Conservation (phyloP, 2,329 filamentous ascomycete species). For the Tolypocladium tundrense region DNA sequence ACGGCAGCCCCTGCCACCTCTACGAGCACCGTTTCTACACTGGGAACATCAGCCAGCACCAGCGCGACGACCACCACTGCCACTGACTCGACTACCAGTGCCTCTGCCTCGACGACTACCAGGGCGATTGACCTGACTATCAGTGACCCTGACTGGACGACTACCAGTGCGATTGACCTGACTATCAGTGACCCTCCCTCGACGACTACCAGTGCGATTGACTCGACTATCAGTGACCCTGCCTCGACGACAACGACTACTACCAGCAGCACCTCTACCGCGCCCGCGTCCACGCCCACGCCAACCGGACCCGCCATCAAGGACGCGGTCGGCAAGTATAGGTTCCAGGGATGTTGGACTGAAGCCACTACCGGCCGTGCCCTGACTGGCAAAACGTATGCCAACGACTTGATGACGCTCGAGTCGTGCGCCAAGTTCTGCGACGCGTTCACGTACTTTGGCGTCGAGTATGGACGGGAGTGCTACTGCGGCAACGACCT, state of each 20-base stretch:
- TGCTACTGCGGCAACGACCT: slow-evolving; percentile 28
- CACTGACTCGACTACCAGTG: too few relatives aligned
- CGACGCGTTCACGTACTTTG: slow-evolving; percentile 19
- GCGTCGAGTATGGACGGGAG: slow-evolving; percentile 24
- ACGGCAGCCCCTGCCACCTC: slow-evolving; percentile 2
- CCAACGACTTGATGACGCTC: slow-evolving; percentile 24
- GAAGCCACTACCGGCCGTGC: slow-evolving; percentile 21
- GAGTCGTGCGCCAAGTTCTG: slow-evolving; percentile 22
- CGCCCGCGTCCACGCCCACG: slow-evolving; percentile 7
- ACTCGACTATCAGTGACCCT: neutral
- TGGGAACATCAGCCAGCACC: neutral
- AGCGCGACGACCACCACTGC: neutral
- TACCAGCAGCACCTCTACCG: slow-evolving; percentile 7
- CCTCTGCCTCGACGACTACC: too few relatives aligned
- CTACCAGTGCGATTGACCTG: too few relatives aligned
- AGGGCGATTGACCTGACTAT: too few relatives aligned
- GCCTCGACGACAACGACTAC: slow-evolving; percentile 11
- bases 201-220: slow-evolving; percentile 3
- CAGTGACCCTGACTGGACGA: too few relatives aligned
- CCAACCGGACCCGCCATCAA: slow-evolving; percentile 15
- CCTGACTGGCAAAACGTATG: slow-evolving; percentile 15
- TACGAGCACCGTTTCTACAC: neutral
- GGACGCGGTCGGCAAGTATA: slow-evolving; percentile 15
- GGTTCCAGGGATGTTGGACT: slow-evolving; percentile 25
- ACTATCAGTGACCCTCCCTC: slow-evolving; percentile 2